Conservation (phyloP, 495 filamentous ascomycete genomes). For the Massariosphaeria phaeospora region DNA sequence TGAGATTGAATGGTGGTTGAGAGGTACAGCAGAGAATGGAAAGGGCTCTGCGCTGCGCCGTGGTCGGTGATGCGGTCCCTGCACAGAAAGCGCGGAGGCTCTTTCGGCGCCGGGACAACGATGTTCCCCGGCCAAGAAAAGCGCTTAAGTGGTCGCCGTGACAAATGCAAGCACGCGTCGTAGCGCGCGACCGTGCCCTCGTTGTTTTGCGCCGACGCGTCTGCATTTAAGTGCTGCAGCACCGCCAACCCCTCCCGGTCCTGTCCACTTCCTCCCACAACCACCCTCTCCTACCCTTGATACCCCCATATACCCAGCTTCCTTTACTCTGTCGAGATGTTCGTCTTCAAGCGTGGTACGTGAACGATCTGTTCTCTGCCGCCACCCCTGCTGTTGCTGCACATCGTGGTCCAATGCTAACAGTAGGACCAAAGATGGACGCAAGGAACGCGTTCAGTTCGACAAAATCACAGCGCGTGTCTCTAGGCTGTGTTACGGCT, state of each 20-base stretch:
- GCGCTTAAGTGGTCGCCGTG: too few species aligned
- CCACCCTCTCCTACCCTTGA: slow-evolving; percentile 9
- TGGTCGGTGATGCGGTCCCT: too few species aligned
- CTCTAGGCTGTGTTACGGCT: slow-evolving; percentile 91
- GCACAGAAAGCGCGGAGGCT: slow-evolving; percentile 2
- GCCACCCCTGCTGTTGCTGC: slow-evolving; percentile 2
- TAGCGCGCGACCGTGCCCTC: neutral
- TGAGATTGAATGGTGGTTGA: slow-evolving; percentile 2
- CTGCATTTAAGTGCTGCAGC: slow-evolving; percentile 9
- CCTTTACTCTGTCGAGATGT: slow-evolving; percentile 47
- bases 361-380: slow-evolving; percentile 25
- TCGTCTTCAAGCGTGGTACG: slow-evolving; percentile 68
- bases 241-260: slow-evolving; percentile 5
- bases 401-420: slow-evolving; percentile 13
- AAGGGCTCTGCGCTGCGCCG: neutral
- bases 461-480: slow-evolving; percentile 99
- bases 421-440: slow-evolving; percentile 65
- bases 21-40: neutral
- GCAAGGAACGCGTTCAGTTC: slow-evolving; percentile 99
- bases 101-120: neutral
- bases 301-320: slow-evolving; percentile 14
- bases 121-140: neutral
- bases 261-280: slow-evolving; percentile 19
- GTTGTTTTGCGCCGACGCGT: slow-evolving; percentile 13
- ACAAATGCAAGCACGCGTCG: neutral